phyloP scores from a whole-genome alignment of 1,139 yeast genomes.

The Saccharomyces hybrid region DNA sequence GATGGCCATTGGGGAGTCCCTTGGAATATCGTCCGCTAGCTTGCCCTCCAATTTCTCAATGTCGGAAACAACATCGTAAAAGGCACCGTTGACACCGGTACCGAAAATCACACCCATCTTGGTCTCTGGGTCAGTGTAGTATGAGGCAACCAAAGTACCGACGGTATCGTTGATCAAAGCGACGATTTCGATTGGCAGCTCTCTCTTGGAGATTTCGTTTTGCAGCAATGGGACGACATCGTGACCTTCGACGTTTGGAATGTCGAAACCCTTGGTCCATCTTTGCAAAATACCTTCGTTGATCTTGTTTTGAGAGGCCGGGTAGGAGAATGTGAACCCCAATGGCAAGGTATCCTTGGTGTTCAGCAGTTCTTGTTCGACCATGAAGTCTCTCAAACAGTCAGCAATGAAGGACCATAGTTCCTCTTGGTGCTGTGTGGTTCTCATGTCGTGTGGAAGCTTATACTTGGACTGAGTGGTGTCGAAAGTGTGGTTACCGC shows the following conservation, averaged over 20 bases:
- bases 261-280: constrained; percentile 98
- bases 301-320: constrained; percentile 77
- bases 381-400: constrained; percentile 56
- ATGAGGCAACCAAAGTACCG: constrained; percentile 93
- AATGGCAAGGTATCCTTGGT: constrained; percentile 49
- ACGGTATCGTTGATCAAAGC: constrained; percentile 96
- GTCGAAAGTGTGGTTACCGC: constrained; percentile 72
- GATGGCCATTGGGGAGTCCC: constrained; percentile 78
- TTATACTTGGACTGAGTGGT: constrained; percentile 76
- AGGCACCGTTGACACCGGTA: constrained; percentile 97
- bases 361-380: constrained; percentile 60
- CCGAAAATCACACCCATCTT: constrained; percentile 96
- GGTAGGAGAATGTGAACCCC: constrained; percentile 94
- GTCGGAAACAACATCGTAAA: constrained; percentile 66
- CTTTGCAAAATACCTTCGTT: constrained; percentile 82
- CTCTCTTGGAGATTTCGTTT: constrained; percentile 53
- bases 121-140: constrained; percentile 81
- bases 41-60: constrained; percentile 80
- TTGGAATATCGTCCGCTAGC: constrained; percentile 53
- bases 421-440: constrained; percentile 60
- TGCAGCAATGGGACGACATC: constrained; percentile 92
- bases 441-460: constrained; percentile 68
- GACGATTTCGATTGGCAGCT: constrained; percentile 76
- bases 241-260: constrained; percentile 85
- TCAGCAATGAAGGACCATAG: constrained; percentile 83